Conservation (phyloP, 257 asterid species). For the Oldenlandia corymbosa region DNA sequence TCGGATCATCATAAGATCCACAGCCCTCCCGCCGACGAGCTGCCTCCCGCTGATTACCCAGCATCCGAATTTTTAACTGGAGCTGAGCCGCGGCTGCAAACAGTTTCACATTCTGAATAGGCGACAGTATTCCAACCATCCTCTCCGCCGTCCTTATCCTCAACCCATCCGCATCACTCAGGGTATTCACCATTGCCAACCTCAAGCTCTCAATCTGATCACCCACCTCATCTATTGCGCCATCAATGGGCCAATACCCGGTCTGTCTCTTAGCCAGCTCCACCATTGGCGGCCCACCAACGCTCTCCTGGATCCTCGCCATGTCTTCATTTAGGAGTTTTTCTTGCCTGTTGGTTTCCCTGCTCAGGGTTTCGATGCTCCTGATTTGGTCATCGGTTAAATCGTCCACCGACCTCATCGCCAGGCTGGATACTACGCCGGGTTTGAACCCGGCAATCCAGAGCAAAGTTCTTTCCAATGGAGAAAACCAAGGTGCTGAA, state of each 20-base stretch:
- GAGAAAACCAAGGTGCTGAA: slow-evolving; percentile 49
- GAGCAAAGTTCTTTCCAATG: slow-evolving; percentile 39
- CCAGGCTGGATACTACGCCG: slow-evolving; percentile 27
- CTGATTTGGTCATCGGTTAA: slow-evolving; percentile 24
- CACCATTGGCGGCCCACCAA: slow-evolving; percentile 44
- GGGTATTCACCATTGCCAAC: slow-evolving; percentile 26
- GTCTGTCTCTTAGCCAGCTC: slow-evolving; percentile 11
- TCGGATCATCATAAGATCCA: not conserved
- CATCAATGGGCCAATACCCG: not conserved
- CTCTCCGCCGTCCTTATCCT: slow-evolving; percentile 34
- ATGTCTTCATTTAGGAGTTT: slow-evolving; percentile 28
- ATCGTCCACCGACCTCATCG: slow-evolving; percentile 19
- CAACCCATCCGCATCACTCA: slow-evolving; percentile 44
- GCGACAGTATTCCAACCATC: slow-evolving; percentile 34
- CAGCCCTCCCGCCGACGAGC: no score
- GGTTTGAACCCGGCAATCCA: slow-evolving; percentile 59
- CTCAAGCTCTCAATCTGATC: slow-evolving; percentile 25
- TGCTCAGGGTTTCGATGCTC: slow-evolving; percentile 20
- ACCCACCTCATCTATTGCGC: slow-evolving; percentile 18
- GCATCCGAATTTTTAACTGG: slow-evolving; percentile 20
- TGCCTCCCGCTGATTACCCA: slow-evolving; percentile 29
- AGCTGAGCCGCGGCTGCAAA: slow-evolving; percentile 38
- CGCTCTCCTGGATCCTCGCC: slow-evolving; percentile 52
- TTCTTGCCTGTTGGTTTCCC: slow-evolving; percentile 28
- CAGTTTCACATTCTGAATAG: slow-evolving; percentile 34